These are phyloP conservation scores for Glonium stellatum DNA, from an alignment of 495 filamentous ascomycete species.

Conservation along the genomic window DNA sequence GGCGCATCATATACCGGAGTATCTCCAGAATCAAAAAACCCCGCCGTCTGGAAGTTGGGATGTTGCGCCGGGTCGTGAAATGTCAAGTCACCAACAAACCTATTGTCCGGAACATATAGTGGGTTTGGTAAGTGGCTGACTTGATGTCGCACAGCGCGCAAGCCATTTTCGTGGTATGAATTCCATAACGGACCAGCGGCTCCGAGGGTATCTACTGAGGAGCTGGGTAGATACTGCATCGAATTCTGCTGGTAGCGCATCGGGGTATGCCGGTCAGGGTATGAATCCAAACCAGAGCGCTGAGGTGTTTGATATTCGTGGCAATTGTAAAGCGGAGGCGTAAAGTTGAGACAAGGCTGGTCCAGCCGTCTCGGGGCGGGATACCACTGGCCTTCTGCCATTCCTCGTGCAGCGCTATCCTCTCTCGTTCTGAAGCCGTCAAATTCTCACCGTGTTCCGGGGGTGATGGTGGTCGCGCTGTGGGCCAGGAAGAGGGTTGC, in stretches of 20 bases:
- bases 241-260: too few species aligned
- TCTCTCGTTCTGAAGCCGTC: not conserved
- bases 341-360: not conserved
- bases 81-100: not conserved
- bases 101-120: not conserved
- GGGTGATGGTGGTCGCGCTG: not conserved
- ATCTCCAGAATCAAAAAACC: not conserved
- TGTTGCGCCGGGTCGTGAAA: not conserved
- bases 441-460: not conserved
- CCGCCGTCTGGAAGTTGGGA: not conserved
- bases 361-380: not conserved
- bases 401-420: too few species aligned
- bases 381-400: too few species aligned
- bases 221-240: too few species aligned
- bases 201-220: too few species aligned
- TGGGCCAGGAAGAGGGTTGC: not conserved
- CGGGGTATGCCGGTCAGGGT: too few species aligned
- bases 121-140: not conserved
- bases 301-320: not conserved
- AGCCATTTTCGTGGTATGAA: not conserved
- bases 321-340: too few species aligned
- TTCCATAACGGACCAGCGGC: not conserved
- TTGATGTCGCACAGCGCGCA: not conserved
- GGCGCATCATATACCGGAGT: not conserved
- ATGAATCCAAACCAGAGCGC: too few species aligned